These are phyloP conservation scores for Hypoxylon intermedium DNA, from an alignment of 495 filamentous ascomycete genomes.

Conservation along the genomic window DNA sequence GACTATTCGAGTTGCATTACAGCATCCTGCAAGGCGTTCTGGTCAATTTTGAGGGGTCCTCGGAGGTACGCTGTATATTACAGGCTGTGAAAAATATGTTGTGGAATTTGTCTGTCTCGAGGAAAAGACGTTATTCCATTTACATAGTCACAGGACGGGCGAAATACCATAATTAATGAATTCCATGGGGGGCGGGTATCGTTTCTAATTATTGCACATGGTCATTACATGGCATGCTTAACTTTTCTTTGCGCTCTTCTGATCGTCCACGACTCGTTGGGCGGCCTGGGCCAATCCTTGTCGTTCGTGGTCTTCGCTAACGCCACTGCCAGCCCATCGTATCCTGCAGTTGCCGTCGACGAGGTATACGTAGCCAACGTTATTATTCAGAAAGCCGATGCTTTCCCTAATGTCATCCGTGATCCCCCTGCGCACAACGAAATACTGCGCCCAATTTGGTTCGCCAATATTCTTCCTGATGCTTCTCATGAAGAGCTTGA, in stretches of 20 bases:
- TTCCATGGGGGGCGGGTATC: constrained; percentile 27
- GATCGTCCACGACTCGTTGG: constrained; percentile 70
- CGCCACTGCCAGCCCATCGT: constrained; percentile 92
- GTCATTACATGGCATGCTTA: constrained; percentile 13
- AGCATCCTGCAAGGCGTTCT: constrained; percentile 32
- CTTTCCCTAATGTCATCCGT: constrained; percentile 73
- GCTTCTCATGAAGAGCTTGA: constrained; percentile 71
- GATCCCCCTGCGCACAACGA: constrained; percentile 81
- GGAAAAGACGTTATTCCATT: constrained; percentile 9
- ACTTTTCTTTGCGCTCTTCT: constrained; percentile 29
- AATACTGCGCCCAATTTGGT: constrained; percentile 76
- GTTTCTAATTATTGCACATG: constrained; percentile 20
- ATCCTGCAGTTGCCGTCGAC: constrained; percentile 88
- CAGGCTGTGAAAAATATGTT: constrained; percentile 9
- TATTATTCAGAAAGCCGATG: constrained; percentile 83
- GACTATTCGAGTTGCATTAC: constrained; percentile 25
- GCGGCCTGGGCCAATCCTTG: constrained; percentile 73
- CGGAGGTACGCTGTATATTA: constrained; percentile 31
- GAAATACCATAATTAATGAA: background rate
- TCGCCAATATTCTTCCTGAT: constrained; percentile 63
- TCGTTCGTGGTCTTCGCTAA: constrained; percentile 71
- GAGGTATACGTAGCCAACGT: constrained; percentile 94
- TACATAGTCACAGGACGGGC: background rate
- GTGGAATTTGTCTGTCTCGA: constrained; percentile 9
- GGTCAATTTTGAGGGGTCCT: constrained; percentile 10